A percentile compares a stretch with the other conserved stretches of the same genome.
These are phyloP conservation scores for Dittrichia graveolens DNA, from an alignment of 129 eudicot species.

Conservation along the genomic window DNA sequence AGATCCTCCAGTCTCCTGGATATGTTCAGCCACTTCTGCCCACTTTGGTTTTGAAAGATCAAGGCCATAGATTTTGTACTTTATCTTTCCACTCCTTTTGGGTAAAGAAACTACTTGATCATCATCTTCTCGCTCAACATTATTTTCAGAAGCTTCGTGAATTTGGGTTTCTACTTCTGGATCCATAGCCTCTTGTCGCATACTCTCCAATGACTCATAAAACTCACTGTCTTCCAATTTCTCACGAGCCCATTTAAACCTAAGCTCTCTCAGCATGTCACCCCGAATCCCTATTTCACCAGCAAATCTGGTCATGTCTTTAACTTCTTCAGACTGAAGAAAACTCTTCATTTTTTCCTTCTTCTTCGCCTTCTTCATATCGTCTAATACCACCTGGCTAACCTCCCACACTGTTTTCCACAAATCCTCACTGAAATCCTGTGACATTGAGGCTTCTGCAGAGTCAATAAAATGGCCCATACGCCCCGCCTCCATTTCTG, in stretches of 20 bases:
- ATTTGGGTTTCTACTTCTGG: slow-evolving; percentile 16
- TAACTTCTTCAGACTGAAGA: slow-evolving; percentile 75
- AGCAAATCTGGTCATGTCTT: slow-evolving; percentile 83
- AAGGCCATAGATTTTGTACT: slow-evolving; percentile 87
- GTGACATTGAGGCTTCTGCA: slow-evolving; percentile 21
- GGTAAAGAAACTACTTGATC: slow-evolving; percentile 53
- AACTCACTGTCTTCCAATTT: slow-evolving; percentile 78
- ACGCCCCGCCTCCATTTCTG: slow-evolving; percentile 59
- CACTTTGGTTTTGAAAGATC: slow-evolving; percentile 81
- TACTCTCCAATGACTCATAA: slow-evolving; percentile 52
- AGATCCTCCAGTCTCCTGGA: slow-evolving; percentile 53
- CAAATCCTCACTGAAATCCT: slow-evolving; percentile 83
- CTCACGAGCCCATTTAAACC: slow-evolving; percentile 98
- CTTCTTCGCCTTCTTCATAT: slow-evolving; percentile 81
- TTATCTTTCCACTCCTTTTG: slow-evolving; percentile 82
- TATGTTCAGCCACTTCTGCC: slow-evolving; percentile 75
- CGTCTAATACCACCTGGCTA: slow-evolving; percentile 56
- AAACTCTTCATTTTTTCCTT: slow-evolving; percentile 85
- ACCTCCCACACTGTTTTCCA: slow-evolving; percentile 85
- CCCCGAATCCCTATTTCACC: slow-evolving; percentile 90
- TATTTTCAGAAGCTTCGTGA: slow-evolving; percentile 31
- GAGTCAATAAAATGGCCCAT: slow-evolving; percentile 44
- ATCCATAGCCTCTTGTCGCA: slow-evolving; percentile 32
- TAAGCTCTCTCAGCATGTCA: slow-evolving; percentile 82
- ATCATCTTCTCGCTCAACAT: slow-evolving; percentile 29